Conservation (phyloP, 805 yeast genomes). For the Teunomyces cretensis region DNA sequence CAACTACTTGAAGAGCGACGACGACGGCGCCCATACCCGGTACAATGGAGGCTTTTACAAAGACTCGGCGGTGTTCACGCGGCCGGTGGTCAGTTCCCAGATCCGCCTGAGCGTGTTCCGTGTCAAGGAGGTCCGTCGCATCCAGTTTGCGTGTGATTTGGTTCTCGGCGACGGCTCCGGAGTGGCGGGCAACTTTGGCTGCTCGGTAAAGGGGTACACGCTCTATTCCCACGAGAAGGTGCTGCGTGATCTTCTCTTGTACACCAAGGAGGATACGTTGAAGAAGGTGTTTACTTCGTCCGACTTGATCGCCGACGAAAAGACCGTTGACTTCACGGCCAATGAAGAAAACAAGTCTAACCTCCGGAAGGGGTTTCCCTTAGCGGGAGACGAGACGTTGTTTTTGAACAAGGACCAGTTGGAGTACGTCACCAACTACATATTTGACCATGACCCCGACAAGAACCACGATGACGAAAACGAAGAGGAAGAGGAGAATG, state of each 20-base stretch:
- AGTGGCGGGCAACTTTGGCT: slow-evolving; percentile 36
- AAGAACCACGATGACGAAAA: slow-evolving; percentile 8
- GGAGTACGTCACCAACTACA: slow-evolving; percentile 28
- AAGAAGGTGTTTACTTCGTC: slow-evolving; percentile 51
- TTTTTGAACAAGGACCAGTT: slow-evolving; percentile 24
- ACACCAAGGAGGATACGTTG: slow-evolving; percentile 51
- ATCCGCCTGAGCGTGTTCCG: slow-evolving; percentile 52
- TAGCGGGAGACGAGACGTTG: slow-evolving; percentile 22
- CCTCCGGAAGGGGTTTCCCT: slow-evolving; percentile 15
- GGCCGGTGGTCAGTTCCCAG: slow-evolving; percentile 20
- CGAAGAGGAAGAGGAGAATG: slow-evolving; percentile 8
- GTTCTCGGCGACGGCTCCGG: slow-evolving; percentile 46
- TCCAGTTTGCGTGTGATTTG: slow-evolving; percentile 61
- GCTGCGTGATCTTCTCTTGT: slow-evolving; percentile 50
- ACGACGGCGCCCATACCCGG: slow-evolving; percentile 20
- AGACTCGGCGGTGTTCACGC: slow-evolving; percentile 16
- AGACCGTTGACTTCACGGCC: slow-evolving; percentile 24
- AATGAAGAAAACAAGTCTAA: slow-evolving; percentile 27
- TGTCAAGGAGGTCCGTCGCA: slow-evolving; percentile 61
- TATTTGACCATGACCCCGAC: slow-evolving; percentile 33
- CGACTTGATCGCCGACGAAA: slow-evolving; percentile 45
- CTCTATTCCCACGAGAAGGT: slow-evolving; percentile 56
- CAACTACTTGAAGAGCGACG: slow-evolving; percentile 28
- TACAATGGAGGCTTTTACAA: slow-evolving; percentile 9
- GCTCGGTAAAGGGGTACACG: slow-evolving; percentile 73